Evolutionary conservation across 371 early-diverging fungal species (phyloP).

Genomic region (Mortierella sp.): DNA sequence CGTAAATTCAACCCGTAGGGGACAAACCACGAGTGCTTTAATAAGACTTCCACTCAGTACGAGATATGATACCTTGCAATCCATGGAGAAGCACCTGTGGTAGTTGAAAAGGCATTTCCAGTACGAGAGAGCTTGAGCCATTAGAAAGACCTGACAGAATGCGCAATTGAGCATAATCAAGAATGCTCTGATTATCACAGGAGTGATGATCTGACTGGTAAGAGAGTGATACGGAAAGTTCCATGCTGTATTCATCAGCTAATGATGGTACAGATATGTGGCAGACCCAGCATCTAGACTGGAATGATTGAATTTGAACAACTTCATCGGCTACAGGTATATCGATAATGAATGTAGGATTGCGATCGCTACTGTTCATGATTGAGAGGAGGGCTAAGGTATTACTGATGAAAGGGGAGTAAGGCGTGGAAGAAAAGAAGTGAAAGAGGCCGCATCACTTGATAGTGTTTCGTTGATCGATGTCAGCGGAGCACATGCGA

Average conservation of each 20-base stretch:
- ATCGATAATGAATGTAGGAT: conserved; percentile 7
- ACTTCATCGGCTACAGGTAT: neutral
- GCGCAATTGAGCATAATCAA: neutral
- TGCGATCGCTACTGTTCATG: neutral
- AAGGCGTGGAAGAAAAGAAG: too few relatives aligned
- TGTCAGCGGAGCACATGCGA: too few relatives aligned
- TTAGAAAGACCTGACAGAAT: neutral
- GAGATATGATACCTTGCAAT: conserved; percentile 20
- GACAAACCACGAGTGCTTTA: neutral
- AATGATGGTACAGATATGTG: conserved; percentile 1
- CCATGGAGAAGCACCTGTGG: conserved; percentile 23
- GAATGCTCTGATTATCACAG: neutral
- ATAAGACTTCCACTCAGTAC: neutral
- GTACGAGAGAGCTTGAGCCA: neutral
- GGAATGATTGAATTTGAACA: neutral
- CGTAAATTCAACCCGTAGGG: neutral
- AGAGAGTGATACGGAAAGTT: conserved; percentile 1
- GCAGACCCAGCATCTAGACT: conserved; percentile 11
- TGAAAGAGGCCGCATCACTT: too few relatives aligned
- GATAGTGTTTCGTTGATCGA: too few relatives aligned
- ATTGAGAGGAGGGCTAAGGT: neutral
- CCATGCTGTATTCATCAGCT: neutral
- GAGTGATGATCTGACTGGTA: neutral
- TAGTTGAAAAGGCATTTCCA: conserved; percentile 17
- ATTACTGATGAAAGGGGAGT: too few relatives aligned